Evolutionary conservation across 225 moss, liverwort and hornwort genomes (phyloP).

Genomic region (Pseudoscleropodium purum): DNA sequence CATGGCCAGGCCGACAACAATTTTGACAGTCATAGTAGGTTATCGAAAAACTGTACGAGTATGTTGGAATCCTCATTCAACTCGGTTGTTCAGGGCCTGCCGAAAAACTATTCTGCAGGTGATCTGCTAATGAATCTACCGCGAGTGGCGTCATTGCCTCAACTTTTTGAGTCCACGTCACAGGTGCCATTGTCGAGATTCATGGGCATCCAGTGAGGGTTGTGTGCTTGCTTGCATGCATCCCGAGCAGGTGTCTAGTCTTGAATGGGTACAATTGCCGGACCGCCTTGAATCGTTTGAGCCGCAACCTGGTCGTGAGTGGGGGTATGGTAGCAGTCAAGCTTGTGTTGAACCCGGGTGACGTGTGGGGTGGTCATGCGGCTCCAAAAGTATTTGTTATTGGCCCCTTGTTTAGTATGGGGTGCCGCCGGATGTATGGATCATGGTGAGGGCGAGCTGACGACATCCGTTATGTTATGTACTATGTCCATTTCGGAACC

Average conservation of each 20-base stretch:
- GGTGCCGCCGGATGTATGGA: background rate
- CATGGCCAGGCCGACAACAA: constrained; percentile 31
- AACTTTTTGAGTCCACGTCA: constrained; percentile 65
- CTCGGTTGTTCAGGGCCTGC: constrained; percentile 45
- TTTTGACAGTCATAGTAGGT: constrained; percentile 40
- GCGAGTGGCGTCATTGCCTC: constrained; percentile 79
- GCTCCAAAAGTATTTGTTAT: background rate
- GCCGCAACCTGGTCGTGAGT: background rate
- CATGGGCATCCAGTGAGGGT: constrained; percentile 45
- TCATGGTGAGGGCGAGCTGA: background rate
- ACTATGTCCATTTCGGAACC: background rate
- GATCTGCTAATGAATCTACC: constrained; percentile 87
- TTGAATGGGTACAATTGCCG: constrained; percentile 8
- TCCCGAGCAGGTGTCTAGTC: background rate
- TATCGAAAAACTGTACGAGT: constrained; percentile 30
- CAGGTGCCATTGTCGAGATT: constrained; percentile 50
- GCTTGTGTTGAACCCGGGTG: background rate
- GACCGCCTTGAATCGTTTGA: background rate
- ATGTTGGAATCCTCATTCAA: constrained; percentile 61
- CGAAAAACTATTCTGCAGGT: constrained; percentile 56
- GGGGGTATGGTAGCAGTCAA: background rate
- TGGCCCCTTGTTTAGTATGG: background rate
- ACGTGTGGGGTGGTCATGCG: background rate
- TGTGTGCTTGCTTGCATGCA: background rate
- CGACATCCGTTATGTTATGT: background rate